phyloP scores from a whole-genome alignment of 108 stramenopile genomes.

The Fragilariopsis cylindrus region DNA sequence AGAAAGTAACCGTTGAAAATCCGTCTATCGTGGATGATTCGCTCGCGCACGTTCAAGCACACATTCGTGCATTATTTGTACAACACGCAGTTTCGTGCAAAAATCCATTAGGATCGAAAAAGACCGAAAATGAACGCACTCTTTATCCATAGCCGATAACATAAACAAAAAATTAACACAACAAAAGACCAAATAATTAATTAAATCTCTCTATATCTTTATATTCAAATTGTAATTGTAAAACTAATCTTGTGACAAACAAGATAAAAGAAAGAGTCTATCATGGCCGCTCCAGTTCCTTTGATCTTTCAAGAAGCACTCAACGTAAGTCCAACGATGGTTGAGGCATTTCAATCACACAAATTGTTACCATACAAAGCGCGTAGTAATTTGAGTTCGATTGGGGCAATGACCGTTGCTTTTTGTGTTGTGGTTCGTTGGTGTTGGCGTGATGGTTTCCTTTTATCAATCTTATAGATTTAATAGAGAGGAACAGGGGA shows the following conservation, averaged over 20 bases:
- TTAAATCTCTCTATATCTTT: neutral
- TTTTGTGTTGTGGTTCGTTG: neutral
- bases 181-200: slow-evolving; percentile 1
- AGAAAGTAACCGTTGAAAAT: no score
- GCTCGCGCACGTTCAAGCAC: no score
- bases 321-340: slow-evolving; percentile 70
- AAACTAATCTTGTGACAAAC: neutral
- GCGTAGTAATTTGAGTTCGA: slow-evolving; percentile 29
- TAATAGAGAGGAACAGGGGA: no score
- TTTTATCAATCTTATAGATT: slow-evolving; percentile 7
- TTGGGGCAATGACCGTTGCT: slow-evolving; percentile 29
- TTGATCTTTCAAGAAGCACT: slow-evolving; percentile 81
- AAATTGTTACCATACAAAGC: slow-evolving; percentile 6
- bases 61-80: no score
- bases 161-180: neutral
- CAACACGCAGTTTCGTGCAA: no score
- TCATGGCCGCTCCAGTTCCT: slow-evolving; percentile 69
- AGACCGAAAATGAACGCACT: neutral
- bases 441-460: neutral
- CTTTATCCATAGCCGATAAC: slow-evolving; percentile 2
- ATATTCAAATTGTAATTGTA: neutral
- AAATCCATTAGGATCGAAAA: neutral
- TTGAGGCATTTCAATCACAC: neutral
- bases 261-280: slow-evolving; percentile 16
- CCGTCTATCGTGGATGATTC: no score